Percentiles rank a stretch among this genome's conserved stretches.
phyloP scores from a whole-genome alignment of 2,329 filamentous ascomycete species.

The Pseudogymnoascus sp. region DNA sequence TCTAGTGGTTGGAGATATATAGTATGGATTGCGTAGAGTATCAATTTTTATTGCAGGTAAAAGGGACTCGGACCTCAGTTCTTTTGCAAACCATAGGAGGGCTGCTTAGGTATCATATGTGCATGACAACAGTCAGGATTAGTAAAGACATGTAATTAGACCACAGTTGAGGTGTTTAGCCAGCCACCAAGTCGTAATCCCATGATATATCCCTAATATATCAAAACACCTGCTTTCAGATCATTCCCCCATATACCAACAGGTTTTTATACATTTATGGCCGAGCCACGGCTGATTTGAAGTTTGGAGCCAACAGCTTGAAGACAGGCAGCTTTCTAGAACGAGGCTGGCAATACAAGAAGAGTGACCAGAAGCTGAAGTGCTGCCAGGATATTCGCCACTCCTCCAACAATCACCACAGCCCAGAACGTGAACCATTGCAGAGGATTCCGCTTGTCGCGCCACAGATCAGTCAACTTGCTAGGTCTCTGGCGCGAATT shows the following conservation, averaged over 20 bases:
- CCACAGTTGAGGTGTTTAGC: background rate
- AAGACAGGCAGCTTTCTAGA: background rate
- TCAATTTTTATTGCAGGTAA: background rate
- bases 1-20: background rate
- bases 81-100: background rate
- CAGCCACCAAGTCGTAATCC: background rate
- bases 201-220: background rate
- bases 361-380: conserved; percentile 12
- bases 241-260: background rate
- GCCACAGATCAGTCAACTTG: conserved; percentile 17
- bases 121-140: background rate
- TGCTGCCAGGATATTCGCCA: conserved; percentile 13
- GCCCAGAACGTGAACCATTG: conserved; percentile 24
- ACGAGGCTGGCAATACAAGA: background rate
- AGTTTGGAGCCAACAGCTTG: background rate
- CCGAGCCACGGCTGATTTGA: background rate
- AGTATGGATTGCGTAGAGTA: background rate
- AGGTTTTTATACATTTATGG: background rate
- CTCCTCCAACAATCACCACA: conserved; percentile 17
- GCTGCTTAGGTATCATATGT: background rate
- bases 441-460: conserved; percentile 17
- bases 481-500: conserved; percentile 14
- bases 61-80: background rate
- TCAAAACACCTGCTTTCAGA: background rate
- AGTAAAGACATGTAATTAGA: background rate